These are phyloP conservation scores for Calcarisporium arbuscula DNA, from an alignment of 2,329 filamentous ascomycete species.

Conservation along the genomic window DNA sequence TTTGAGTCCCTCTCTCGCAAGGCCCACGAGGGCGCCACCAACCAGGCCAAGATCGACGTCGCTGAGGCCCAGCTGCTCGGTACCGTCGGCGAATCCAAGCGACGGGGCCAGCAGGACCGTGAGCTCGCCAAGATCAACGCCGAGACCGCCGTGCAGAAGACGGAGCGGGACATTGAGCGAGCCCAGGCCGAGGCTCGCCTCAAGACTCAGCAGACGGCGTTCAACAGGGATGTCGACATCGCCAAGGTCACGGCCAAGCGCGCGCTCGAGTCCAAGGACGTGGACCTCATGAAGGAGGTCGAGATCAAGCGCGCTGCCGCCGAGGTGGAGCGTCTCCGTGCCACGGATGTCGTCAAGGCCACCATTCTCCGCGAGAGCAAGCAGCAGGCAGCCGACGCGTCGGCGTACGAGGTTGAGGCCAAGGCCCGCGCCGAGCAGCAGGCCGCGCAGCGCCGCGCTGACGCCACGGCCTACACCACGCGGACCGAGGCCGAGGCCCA, in stretches of 20 bases:
- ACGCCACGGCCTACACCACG: conserved; percentile 43
- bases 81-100: conserved; percentile 71
- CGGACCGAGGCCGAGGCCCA: conserved; percentile 38
- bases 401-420: conserved; percentile 58
- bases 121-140: conserved; percentile 85
- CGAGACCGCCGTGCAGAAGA: conserved; percentile 77
- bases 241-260: conserved; percentile 68
- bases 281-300: conserved; percentile 73
- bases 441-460: conserved; percentile 44
- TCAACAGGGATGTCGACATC: conserved; percentile 69
- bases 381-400: conserved; percentile 61
- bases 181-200: conserved; percentile 72
- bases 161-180: conserved; percentile 76
- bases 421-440: conserved; percentile 52
- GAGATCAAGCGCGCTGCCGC: conserved; percentile 72
- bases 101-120: conserved; percentile 73
- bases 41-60: conserved; percentile 66
- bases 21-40: conserved; percentile 77
- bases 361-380: conserved; percentile 61
- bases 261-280: conserved; percentile 67
- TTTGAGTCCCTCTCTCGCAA: conserved; percentile 78
- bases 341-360: conserved; percentile 72
- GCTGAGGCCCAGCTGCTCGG: conserved; percentile 59
- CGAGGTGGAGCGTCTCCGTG: conserved; percentile 73
- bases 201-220: conserved; percentile 63